Conservation (phyloP, 306 rosid genomes). For the Begonia loranthoides region DNA sequence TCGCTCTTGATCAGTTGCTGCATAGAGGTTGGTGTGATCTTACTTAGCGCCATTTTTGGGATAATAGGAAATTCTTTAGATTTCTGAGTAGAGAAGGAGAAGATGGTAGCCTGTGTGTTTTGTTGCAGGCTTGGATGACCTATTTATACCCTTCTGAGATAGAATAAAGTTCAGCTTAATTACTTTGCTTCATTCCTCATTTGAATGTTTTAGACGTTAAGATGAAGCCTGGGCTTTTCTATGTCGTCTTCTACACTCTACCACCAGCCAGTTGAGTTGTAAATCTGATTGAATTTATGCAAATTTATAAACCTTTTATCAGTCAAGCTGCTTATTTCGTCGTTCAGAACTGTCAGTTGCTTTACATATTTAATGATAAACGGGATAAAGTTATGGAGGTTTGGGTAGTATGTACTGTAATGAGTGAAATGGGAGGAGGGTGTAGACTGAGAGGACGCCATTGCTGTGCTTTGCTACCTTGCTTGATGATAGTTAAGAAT, state of each 20-base stretch:
- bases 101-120: not conserved
- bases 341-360: too few relatives aligned
- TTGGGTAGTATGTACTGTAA: too few relatives aligned
- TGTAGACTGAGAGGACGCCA: too few relatives aligned
- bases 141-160: not conserved
- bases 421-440: too few relatives aligned
- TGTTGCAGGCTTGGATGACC: not conserved
- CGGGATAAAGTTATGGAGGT: too few relatives aligned
- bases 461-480: too few relatives aligned
- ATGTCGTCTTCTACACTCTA: not conserved
- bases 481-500: too few relatives aligned
- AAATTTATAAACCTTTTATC: too few relatives aligned
- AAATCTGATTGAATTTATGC: too few relatives aligned
- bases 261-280: too few relatives aligned
- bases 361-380: too few relatives aligned
- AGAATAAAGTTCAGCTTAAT: not conserved
- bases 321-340: too few relatives aligned
- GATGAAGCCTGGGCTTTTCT: not conserved
- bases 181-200: not conserved
- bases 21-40: slow-evolving; percentile 18
- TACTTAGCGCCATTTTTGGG: slow-evolving; percentile 7
- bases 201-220: not conserved
- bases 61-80: not conserved
- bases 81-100: not conserved
- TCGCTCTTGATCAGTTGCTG: slow-evolving; percentile 28